Evolutionary conservation across 345 rosid species (phyloP).

Genomic region (Aegle marmelos): DNA sequence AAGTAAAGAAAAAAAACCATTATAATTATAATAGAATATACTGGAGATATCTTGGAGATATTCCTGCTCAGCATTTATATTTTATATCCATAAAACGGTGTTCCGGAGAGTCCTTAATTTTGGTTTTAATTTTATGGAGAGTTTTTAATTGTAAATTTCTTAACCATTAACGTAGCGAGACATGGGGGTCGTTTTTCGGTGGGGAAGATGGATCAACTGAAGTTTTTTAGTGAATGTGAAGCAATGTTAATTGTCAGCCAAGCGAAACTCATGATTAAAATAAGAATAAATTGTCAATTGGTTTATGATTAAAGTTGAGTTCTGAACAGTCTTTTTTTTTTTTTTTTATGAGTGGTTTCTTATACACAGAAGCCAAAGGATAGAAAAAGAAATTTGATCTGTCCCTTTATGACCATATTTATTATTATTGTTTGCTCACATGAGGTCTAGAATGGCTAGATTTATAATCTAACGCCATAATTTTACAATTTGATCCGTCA

Average conservation of each 20-base stretch:
- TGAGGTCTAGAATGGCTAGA: too few species aligned
- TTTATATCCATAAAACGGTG: background rate
- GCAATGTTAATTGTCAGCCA: background rate
- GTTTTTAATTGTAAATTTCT: background rate
- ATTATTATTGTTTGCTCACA: too few species aligned
- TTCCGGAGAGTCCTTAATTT: background rate
- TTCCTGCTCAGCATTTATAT: background rate
- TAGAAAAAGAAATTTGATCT: background rate
- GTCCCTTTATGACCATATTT: too few species aligned
- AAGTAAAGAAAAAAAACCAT: conserved; percentile 23
- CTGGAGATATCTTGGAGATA: background rate
- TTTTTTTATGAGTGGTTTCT: background rate
- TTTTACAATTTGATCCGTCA: too few species aligned
- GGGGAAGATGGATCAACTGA: background rate
- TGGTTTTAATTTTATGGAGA: background rate
- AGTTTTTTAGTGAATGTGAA: background rate
- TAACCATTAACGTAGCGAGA: background rate
- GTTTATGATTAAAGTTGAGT: background rate
- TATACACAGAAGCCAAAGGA: background rate
- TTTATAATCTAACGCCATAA: too few species aligned
- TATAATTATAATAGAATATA: background rate
- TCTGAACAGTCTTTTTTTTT: too few species aligned
- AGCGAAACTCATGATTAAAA: background rate
- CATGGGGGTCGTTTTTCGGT: background rate
- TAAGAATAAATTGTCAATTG: background rate